Percentiles rank a stretch among this genome's conserved stretches.
phyloP scores from a whole-genome alignment of 139 green algal genomes.

The Chlamydomonas schloesseri region DNA sequence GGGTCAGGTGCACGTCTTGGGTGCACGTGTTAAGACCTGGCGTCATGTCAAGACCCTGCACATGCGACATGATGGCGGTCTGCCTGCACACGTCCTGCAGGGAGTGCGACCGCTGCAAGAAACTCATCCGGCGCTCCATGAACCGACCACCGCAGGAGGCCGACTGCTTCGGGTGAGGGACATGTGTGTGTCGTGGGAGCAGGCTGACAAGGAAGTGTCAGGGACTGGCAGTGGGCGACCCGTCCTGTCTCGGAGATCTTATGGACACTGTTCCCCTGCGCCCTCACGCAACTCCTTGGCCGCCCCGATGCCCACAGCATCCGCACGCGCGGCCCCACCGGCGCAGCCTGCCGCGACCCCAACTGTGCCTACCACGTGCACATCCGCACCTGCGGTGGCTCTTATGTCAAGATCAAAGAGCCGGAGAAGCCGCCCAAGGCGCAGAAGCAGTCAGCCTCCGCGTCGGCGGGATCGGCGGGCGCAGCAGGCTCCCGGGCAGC shows the following conservation, averaged over 20 bases:
- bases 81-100: not conserved
- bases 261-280: no score
- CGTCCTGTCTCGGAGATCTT: no score
- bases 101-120: constrained; percentile 64
- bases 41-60: no score
- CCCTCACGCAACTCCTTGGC: no score
- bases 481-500: no score
- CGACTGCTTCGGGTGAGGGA: constrained; percentile 63
- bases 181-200: no score
- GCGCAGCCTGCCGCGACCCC: constrained; percentile 61
- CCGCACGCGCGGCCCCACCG: not conserved
- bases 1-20: no score
- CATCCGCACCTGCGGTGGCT: constrained; percentile 66
- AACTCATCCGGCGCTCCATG: constrained; percentile 72
- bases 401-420: constrained; percentile 49
- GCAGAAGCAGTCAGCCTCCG: not conserved
- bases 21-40: no score
- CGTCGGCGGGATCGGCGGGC: no score
- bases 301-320: not conserved
- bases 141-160: constrained; percentile 79
- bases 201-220: no score
- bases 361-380: constrained; percentile 74
- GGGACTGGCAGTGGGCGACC: no score
- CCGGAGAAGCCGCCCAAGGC: not conserved
- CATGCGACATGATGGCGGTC: no score